These are phyloP conservation scores for Amesomyces nigricolor DNA, from an alignment of 2,329 filamentous ascomycete species.

Conservation along the genomic window DNA sequence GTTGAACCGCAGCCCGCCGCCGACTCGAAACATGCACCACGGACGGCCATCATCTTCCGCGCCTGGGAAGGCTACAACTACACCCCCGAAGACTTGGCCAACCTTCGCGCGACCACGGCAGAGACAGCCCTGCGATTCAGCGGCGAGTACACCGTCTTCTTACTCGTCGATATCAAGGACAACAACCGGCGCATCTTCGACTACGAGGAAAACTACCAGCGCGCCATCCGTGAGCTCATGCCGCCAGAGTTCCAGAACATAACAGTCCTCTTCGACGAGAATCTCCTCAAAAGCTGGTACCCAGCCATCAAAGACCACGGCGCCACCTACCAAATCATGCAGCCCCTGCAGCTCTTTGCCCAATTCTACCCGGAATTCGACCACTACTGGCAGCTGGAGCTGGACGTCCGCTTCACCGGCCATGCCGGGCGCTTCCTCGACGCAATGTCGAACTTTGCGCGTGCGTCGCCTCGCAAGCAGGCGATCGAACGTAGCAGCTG, in stretches of 20 bases:
- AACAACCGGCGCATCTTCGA: neutral
- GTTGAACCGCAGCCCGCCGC: neutral
- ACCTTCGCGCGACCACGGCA: slow-evolving; percentile 3
- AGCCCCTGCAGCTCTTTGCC: slow-evolving; percentile 7
- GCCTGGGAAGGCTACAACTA: slow-evolving; percentile 7
- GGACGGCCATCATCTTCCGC: slow-evolving; percentile 7
- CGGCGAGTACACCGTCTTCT: slow-evolving; percentile 9
- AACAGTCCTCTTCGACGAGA: slow-evolving; percentile 5
- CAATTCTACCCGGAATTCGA: slow-evolving; percentile 8
- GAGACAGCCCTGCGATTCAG: slow-evolving; percentile 1
- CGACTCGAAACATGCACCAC: neutral
- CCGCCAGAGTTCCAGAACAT: slow-evolving; percentile 1
- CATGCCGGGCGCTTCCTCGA: slow-evolving; percentile 6
- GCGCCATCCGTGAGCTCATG: slow-evolving; percentile 1
- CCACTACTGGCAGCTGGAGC: slow-evolving; percentile 7
- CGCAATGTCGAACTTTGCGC: slow-evolving; percentile 7
- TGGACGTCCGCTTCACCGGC: slow-evolving; percentile 7
- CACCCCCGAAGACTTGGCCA: neutral
- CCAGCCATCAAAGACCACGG: slow-evolving; percentile 1
- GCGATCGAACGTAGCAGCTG: slow-evolving; percentile 6
- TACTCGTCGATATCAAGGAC: slow-evolving; percentile 9
- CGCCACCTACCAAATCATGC: slow-evolving; percentile 10
- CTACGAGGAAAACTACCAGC: slow-evolving; percentile 6
- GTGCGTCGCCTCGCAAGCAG: slow-evolving; percentile 6
- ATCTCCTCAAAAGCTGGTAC: slow-evolving; percentile 7